Evolutionary conservation across 352 stramenopile genomes (phyloP).

Genomic region (Phytopythium sindhum): DNA sequence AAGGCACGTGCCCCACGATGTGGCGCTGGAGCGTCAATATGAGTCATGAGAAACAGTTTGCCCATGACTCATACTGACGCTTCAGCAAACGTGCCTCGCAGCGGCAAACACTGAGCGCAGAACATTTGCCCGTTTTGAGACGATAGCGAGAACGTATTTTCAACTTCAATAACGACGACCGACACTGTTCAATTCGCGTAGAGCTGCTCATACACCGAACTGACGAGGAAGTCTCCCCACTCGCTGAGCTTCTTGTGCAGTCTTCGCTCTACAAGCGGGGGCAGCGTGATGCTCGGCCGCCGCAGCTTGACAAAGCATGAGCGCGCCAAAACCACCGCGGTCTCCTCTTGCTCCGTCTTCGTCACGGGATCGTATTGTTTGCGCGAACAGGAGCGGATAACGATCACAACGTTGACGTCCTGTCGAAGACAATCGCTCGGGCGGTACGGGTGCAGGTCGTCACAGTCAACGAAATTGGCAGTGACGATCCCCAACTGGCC

Average conservation of each 20-base stretch:
- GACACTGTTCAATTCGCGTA: background rate
- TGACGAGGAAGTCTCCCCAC: constrained; percentile 39
- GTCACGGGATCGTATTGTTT: constrained; percentile 8
- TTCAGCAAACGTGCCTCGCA: too few relatives aligned
- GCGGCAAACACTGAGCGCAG: too few relatives aligned
- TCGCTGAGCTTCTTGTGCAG: constrained; percentile 39
- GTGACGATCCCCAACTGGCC: constrained; percentile 24
- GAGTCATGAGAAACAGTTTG: too few relatives aligned
- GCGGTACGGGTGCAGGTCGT: constrained; percentile 31
- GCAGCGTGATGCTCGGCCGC: constrained; percentile 10
- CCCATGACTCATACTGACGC: too few relatives aligned
- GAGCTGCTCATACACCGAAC: constrained; percentile 16
- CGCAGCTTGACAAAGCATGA: constrained; percentile 15
- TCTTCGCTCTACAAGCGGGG: constrained; percentile 25
- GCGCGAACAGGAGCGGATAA: constrained; percentile 13
- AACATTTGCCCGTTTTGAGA: too few relatives aligned
- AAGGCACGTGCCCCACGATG: too few relatives aligned
- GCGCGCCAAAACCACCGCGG: constrained; percentile 19
- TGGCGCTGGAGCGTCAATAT: too few relatives aligned
- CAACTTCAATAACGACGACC: too few relatives aligned
- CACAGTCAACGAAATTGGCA: constrained; percentile 26
- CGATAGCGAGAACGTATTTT: too few relatives aligned
- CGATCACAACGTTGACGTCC: constrained; percentile 21
- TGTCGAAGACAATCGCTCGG: constrained; percentile 20
- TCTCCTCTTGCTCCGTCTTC: constrained; percentile 10